phyloP scores from a whole-genome alignment of 306 rosid genomes.

The Lathyrus sativus region DNA sequence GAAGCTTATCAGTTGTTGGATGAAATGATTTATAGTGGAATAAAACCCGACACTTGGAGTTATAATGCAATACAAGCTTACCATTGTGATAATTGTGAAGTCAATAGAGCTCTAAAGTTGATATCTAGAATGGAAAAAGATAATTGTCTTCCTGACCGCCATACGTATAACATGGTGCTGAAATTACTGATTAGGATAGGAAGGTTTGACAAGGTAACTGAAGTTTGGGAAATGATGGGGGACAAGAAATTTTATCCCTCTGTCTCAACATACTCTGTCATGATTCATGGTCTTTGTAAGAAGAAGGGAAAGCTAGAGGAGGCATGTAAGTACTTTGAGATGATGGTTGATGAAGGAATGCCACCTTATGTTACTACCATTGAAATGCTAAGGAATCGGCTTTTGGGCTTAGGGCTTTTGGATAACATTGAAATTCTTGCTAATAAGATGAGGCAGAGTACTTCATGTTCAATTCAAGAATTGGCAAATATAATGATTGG shows the following conservation, averaged over 20 bases:
- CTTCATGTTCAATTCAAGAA: slow-evolving; percentile 68
- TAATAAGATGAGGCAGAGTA: slow-evolving; percentile 72
- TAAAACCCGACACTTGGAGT: slow-evolving; percentile 75
- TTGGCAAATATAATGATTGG: slow-evolving; percentile 58
- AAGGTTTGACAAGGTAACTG: slow-evolving; percentile 73
- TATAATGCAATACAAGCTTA: slow-evolving; percentile 80
- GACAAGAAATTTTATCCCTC: slow-evolving; percentile 64
- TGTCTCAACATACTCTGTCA: slow-evolving; percentile 77
- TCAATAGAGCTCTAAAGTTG: slow-evolving; percentile 66
- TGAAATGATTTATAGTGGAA: slow-evolving; percentile 76
- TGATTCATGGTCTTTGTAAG: slow-evolving; percentile 78
- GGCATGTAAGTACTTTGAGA: slow-evolving; percentile 80
- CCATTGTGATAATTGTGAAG: slow-evolving; percentile 84
- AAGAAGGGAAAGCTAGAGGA: slow-evolving; percentile 83
- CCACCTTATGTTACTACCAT: slow-evolving; percentile 76
- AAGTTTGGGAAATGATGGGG: slow-evolving; percentile 76
- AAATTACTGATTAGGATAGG: slow-evolving; percentile 75
- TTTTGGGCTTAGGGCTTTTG: slow-evolving; percentile 58
- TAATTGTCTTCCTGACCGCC: slow-evolving; percentile 62
- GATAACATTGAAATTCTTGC: slow-evolving; percentile 66
- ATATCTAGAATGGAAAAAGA: slow-evolving; percentile 70
- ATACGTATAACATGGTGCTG: slow-evolving; percentile 77
- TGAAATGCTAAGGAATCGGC: slow-evolving; percentile 65
- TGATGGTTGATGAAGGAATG: slow-evolving; percentile 88
- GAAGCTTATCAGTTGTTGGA: slow-evolving; percentile 86